These are phyloP conservation scores for Talaromyces sp. DNA, from an alignment of 2,329 filamentous ascomycete genomes.

Conservation along the genomic window DNA sequence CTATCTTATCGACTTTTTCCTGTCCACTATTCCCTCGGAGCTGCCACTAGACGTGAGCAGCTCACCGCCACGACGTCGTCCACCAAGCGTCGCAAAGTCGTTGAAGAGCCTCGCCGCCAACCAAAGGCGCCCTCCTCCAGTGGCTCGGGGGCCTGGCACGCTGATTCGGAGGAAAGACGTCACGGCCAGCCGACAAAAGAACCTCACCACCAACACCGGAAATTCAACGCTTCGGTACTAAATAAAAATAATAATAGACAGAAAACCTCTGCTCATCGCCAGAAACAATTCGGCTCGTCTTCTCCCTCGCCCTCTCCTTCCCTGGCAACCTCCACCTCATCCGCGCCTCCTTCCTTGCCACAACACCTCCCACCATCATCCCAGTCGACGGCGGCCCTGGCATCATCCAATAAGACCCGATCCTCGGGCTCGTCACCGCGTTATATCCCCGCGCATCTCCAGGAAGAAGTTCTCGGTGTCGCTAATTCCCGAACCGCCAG, in stretches of 20 bases:
- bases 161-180: slow-evolving; percentile 32
- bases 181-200: slow-evolving; percentile 18
- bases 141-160: slow-evolving; percentile 19
- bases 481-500: slow-evolving; percentile 13
- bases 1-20: background rate
- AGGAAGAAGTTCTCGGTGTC: slow-evolving; percentile 47
- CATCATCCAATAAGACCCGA: slow-evolving; percentile 9
- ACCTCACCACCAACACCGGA: slow-evolving; percentile 17
- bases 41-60: slow-evolving; percentile 45
- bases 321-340: slow-evolving; percentile 5
- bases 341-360: slow-evolving; percentile 15
- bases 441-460: slow-evolving; percentile 56
- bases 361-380: background rate
- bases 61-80: slow-evolving; percentile 51
- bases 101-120: slow-evolving; percentile 17
- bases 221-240: background rate
- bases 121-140: slow-evolving; percentile 1
- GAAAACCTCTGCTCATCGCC: background rate
- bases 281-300: slow-evolving; percentile 26
- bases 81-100: slow-evolving; percentile 49
- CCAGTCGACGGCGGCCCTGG: slow-evolving; percentile 1
- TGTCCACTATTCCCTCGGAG: slow-evolving; percentile 27
- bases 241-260: background rate
- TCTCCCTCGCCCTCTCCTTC: slow-evolving; percentile 30
- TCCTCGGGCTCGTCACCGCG: slow-evolving; percentile 30